These are phyloP conservation scores for Candida smagusa DNA, from an alignment of 1,139 yeast species.

Conservation along the genomic window DNA sequence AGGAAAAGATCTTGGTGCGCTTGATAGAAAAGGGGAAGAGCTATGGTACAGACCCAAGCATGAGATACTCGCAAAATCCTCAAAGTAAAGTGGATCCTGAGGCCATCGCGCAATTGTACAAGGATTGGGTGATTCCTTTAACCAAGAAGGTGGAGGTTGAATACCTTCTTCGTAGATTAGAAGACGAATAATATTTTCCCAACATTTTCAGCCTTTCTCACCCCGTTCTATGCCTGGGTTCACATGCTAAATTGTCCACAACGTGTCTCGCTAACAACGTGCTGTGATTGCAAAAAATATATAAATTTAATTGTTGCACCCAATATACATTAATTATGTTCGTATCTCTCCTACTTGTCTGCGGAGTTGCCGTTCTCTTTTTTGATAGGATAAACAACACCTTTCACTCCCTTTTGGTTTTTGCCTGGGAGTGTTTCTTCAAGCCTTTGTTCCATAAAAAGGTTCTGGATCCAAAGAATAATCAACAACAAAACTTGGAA, in stretches of 20 bases:
- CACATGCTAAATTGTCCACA: too few relatives aligned
- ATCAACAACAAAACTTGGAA: conserved; percentile 69
- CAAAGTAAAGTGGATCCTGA: conserved; percentile 82
- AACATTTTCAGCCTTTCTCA: too few relatives aligned
- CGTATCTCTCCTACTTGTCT: conserved; percentile 4
- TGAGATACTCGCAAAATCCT: conserved; percentile 62
- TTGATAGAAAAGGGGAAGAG: conserved; percentile 75
- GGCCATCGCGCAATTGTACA: conserved; percentile 75
- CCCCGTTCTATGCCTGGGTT: too few relatives aligned
- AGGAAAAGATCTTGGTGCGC: conserved; percentile 75
- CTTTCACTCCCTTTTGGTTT: conserved; percentile 31
- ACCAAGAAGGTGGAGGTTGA: conserved; percentile 95
- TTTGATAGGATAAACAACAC: conserved; percentile 23
- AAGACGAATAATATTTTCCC: conserved; percentile 40
- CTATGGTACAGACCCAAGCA: conserved; percentile 85
- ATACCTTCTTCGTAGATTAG: conserved; percentile 78
- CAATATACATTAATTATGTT: conserved; percentile 2
- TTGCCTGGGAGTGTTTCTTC: conserved; percentile 59
- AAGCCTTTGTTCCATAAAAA: conserved; percentile 57
- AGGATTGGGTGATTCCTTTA: conserved; percentile 85
- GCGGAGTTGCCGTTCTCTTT: conserved; percentile 8
- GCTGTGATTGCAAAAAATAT: too few relatives aligned
- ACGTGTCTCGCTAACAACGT: too few relatives aligned
- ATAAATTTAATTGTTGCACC: too few relatives aligned
- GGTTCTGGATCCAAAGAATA: conserved; percentile 14